Evolutionary conservation across 202 grass and related monocot species (phyloP).

Genomic region (Saccharum hybrid): DNA sequence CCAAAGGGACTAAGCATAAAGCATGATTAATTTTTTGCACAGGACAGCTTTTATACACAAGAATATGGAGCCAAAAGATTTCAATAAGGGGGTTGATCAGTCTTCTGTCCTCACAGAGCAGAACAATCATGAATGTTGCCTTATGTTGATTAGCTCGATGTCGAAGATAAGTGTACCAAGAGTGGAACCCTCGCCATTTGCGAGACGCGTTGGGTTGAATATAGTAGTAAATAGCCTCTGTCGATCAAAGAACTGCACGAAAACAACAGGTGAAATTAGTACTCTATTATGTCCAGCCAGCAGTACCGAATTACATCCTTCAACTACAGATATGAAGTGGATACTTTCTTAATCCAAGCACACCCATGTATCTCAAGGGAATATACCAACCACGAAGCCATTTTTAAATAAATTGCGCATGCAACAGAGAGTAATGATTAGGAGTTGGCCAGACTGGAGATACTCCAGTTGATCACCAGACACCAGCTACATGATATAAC

Average conservation of each 20-base stretch:
- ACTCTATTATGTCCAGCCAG: neutral
- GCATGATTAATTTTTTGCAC: neutral
- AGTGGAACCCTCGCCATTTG: constrained; percentile 88
- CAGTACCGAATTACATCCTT: neutral
- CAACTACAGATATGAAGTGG: neutral
- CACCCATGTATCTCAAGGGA: neutral
- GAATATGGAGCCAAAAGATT: neutral
- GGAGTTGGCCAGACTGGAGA: constrained; percentile 24
- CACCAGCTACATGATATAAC: constrained; percentile 18
- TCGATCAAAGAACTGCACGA: constrained; percentile 86
- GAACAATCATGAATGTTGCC: constrained; percentile 42
- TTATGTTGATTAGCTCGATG: constrained; percentile 78
- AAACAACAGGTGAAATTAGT: constrained; percentile 32
- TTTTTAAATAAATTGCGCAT: neutral
- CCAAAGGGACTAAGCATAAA: neutral
- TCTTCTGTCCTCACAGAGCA: constrained; percentile 2
- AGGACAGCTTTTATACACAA: constrained; percentile 4
- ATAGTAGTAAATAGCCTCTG: constrained; percentile 95
- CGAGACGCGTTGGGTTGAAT: constrained; percentile 87
- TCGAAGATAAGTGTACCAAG: constrained; percentile 89
- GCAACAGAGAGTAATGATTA: constrained; percentile 29
- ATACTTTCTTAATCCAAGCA: constrained; percentile 21
- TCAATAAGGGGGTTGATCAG: neutral
- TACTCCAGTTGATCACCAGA: constrained; percentile 24
- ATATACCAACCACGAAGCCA: neutral